Evolutionary conservation across 805 yeast genomes (phyloP), one percentile per base, ranked within the genome.

Genomic region (Zygosaccharomyces kombuchaensis): DNA sequence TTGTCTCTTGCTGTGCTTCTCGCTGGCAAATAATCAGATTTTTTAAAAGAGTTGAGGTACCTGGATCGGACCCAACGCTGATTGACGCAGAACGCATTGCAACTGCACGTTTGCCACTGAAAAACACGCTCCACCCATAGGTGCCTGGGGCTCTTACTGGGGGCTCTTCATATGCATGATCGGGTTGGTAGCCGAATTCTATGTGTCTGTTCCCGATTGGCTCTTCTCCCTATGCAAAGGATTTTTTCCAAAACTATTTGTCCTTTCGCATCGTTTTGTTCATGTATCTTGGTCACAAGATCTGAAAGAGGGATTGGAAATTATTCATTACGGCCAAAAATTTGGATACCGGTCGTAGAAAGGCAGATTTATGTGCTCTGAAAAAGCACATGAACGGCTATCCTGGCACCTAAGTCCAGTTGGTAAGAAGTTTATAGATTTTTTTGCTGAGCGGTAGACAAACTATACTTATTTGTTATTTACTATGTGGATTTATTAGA

Each of bases 121-220:
- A 19, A 19, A 3, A 19, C 21, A 19, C 5, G 21, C 21, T 19
- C 5, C 5, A 19, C 83, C 80, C 48, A 70, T 75, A 34, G 96
- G 96, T 54, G 65, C 81, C 23, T 68, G 61, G 53, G 93, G 95
- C 38, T 82, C 95, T 0, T 63, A 60, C 48, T 76, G 75, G 61
- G 95, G 93, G 45, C 57, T 77, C 13, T 47, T 66, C 17, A 66
- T 87, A 59, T 81, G 81, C 61, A 27, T 75, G 25, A 63, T 83
- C 45, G 80, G 87, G 49, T 70, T 88, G 48, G 69, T 77, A 45
- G 86, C 88, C 22, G 90, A 85, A 67, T 85, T 87, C 72, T 87
- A 91, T 87, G 74, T 83, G 47, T 90, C 93, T 6, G 67, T 84
- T 73, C 73, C 95, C 95, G 45, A 59, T 80, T 38, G 79, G 80